Conservation (phyloP, 176 grass and related monocot species). For the Lolium perenne region DNA sequence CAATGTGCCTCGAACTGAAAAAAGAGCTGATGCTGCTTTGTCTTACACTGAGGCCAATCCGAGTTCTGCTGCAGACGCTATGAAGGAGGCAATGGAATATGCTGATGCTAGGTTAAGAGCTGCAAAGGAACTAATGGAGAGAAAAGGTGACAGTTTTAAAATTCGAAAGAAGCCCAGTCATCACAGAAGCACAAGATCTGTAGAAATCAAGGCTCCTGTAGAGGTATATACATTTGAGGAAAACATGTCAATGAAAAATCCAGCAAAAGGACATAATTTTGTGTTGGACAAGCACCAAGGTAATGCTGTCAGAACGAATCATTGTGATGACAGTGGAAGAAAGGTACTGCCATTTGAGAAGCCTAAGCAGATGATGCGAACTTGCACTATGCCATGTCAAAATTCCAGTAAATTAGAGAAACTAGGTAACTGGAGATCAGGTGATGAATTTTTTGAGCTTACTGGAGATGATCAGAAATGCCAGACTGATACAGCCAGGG, state of each 20-base stretch:
- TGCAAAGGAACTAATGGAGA: slow-evolving; percentile 89
- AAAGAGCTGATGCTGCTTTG: slow-evolving; percentile 47
- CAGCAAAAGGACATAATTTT: slow-evolving; percentile 37
- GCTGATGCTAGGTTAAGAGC: slow-evolving; percentile 84
- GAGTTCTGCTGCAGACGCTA: slow-evolving; percentile 72
- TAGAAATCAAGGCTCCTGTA: slow-evolving; percentile 48
- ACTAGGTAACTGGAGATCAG: slow-evolving; percentile 82
- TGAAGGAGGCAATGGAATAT: slow-evolving; percentile 95
- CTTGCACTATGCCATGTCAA: slow-evolving; percentile 44
- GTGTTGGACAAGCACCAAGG: slow-evolving; percentile 36
- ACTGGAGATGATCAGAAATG: slow-evolving; percentile 48
- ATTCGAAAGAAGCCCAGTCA: slow-evolving; percentile 62
- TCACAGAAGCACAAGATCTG: slow-evolving; percentile 54
- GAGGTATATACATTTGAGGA: slow-evolving; percentile 39
- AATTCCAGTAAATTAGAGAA: slow-evolving; percentile 55
- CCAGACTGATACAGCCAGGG: slow-evolving; percentile 34
- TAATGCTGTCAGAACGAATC: slow-evolving; percentile 35
- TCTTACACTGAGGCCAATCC: slow-evolving; percentile 62
- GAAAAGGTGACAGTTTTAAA: slow-evolving; percentile 81
- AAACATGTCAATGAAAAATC: slow-evolving; percentile 29
- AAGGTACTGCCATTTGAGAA: slow-evolving; percentile 37
- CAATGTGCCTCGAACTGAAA: slow-evolving; percentile 30
- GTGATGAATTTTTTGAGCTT: slow-evolving; percentile 84
- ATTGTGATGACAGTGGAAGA: slow-evolving; percentile 41
- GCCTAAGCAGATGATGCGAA: slow-evolving; percentile 45